A percentile compares a stretch with the other conserved stretches of the same genome.
Conservation (phyloP, 352 stramenopile species). For the Globisporangium rhizosaccharum region DNA sequence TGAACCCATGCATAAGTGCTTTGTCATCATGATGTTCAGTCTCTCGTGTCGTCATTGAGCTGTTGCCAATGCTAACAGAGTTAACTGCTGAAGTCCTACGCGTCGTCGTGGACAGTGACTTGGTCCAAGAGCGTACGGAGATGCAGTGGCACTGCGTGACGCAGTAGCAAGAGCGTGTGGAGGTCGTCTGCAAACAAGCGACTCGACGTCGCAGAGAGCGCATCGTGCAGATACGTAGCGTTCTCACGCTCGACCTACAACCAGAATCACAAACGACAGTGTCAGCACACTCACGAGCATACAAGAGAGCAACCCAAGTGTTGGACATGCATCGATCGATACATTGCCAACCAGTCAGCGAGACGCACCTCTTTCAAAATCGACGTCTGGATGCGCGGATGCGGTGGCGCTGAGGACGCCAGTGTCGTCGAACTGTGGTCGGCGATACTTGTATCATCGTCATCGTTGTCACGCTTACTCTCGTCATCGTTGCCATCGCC, state of each 20-base stretch:
- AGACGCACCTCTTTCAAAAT: conserved; percentile 55
- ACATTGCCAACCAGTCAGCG: neutral
- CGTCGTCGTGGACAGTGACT: neutral
- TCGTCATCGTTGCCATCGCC: conserved; percentile 18
- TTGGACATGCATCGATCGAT: neutral
- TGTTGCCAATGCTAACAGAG: neutral
- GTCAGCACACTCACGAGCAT: neutral
- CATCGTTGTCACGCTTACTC: conserved; percentile 1
- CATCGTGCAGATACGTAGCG: conserved; percentile 44
- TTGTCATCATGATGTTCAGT: neutral
- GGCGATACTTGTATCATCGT: conserved; percentile 2
- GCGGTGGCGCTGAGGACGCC: neutral
- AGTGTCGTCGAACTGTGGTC: neutral
- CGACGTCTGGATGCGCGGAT: conserved; percentile 24
- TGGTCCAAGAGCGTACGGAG: conserved; percentile 32
- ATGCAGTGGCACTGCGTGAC: conserved; percentile 37
- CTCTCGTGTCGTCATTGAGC: neutral
- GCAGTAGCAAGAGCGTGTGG: conserved; percentile 52
- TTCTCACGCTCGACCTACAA: conserved; percentile 67
- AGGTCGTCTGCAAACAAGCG: conserved; percentile 57
- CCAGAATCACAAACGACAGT: conserved; percentile 1
- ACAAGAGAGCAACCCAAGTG: neutral
- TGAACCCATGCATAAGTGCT: no score
- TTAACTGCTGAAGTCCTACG: neutral
- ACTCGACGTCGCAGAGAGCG: conserved; percentile 42